Base-by-base conservation (phyloP, 2,329 filamentous ascomycete genomes). In the Blastomyces emzantsi region DNA sequence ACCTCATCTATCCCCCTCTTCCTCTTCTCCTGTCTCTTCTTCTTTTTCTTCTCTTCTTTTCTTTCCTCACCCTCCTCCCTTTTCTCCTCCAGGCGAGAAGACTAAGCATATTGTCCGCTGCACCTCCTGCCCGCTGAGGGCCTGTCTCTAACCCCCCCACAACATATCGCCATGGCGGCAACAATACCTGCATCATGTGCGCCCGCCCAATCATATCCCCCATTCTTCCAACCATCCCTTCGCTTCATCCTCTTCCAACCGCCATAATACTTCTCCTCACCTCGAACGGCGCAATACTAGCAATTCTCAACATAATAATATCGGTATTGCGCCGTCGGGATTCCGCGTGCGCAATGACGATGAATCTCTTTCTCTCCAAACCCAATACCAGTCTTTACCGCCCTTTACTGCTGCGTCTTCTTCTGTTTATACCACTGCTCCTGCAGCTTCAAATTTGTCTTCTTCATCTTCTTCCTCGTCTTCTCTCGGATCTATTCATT, bases 101-200 rank as follows among this genome's bases (percentile, higher is more conserved):
- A 49, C 62, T 36, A 57, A 62, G 60, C 36, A 45, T 43, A 25
- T 59, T 59, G 56, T 43, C 51, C 45, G 59, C 19, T 30, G 11
- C 30, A n/a, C 45, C 19, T 36, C 30, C 30, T 33, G 36, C 57
- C 63, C 64, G 62, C 63, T 49, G 25, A 41, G 57, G 61, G 64
- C 39, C 57, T 57, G 49, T 45, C 39, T 49, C 28, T 30, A 33
- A 33, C 33, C 13, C 11, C 47, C 61, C 63, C 63, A 36, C 45
- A 63, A 54, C 64, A 66, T 66, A 63, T 49, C 57, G 39, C 36
- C 33, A 62, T 62, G 63, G 41, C 57, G 55, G 61, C 47, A 63
- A 47, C 63, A 30, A 62, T 60, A 49, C n/a, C 52, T 28, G 13
- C 63, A 28, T 3, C 61, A 57, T 58, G 17, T 52, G 43, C 56